A percentile compares a stretch with the other conserved stretches of the same genome.
Evolutionary conservation across 2,329 filamentous ascomycete species (phyloP).

Genomic region (Reticulascus tulasneorum): DNA sequence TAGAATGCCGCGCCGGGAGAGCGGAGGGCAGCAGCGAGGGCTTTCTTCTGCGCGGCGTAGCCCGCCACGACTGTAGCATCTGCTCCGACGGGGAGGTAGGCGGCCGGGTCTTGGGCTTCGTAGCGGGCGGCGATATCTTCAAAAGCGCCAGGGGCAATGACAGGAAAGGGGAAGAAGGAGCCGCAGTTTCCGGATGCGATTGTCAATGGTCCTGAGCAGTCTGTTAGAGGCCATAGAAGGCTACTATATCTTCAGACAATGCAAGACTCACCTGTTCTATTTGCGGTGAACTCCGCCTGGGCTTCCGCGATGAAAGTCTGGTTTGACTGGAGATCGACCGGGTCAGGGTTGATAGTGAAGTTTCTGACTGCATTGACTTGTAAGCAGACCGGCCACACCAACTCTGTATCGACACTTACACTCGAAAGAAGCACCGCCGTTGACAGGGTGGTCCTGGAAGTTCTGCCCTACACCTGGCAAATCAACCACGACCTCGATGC

Average conservation of each 20-base stretch:
- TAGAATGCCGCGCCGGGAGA: constrained; percentile 31
- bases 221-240: background rate
- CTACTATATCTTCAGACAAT: background rate
- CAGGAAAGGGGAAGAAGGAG: constrained; percentile 15
- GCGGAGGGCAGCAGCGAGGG: constrained; percentile 27
- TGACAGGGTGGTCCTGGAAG: constrained; percentile 30
- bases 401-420: constrained; percentile 4
- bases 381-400: background rate
- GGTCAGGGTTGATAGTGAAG: constrained; percentile 16
- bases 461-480: constrained; percentile 39
- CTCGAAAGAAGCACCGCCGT: constrained; percentile 11
- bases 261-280: constrained; percentile 6
- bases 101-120: constrained; percentile 19
- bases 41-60: constrained; percentile 31
- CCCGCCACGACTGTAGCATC: constrained; percentile 30
- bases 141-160: constrained; percentile 14
- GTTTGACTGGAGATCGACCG: constrained; percentile 10
- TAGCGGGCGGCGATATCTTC: constrained; percentile 14
- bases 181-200: constrained; percentile 15
- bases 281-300: constrained; percentile 11
- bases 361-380: constrained; percentile 9
- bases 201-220: constrained; percentile 12
- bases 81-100: constrained; percentile 21
- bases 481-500: constrained; percentile 50
- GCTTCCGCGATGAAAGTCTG: constrained; percentile 10